Evolutionary conservation across 495 filamentous ascomycete species (phyloP), one percentile per base, ranked within the genome.

Genomic region (Aspergillus nanangensis): DNA sequence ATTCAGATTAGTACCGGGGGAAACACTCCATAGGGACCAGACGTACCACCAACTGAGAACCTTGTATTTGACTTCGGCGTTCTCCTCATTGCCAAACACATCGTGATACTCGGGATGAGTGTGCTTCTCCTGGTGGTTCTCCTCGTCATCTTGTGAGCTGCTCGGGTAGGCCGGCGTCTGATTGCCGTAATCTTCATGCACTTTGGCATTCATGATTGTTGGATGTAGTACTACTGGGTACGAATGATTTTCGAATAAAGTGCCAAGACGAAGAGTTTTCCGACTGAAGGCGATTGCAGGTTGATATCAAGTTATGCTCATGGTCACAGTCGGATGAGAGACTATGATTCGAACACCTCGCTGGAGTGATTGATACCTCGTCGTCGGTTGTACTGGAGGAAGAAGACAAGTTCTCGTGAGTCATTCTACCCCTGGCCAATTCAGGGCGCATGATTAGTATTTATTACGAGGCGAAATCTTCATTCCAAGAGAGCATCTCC

Each of bases 1-100:
- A 9, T 13, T 17, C 14, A 1, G 1, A 33, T 55, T 37, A 57
- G 36, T 44, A 21, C n/a, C n/a, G n/a, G n/a, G n/a, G n/a, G n/a
- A n/a, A 37, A 17, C 25, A 24, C 8, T 23, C 25, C 7, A 13
- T 3, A 1, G 22, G 8, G n/a, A 32, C 3, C 14, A 39, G 24
- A 57, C 60, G 37, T 59, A 66, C 69, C 70, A 74, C 69, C 70
- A 74, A 40, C 52, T 60, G 52, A 74, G 49, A 8, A 65, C 69
- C 51, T 66, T 70, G 47, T 74, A 72, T 50, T 70, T 69, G 43
- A 69, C 62, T 39, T 70, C 69, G 8, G 62, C 65, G 34, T 60
- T 61, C 38, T 65, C 61, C 49, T 72, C 69, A 38, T 72, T 59
- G 43, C 67, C 70, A 45, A 72, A 71, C 7, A 70, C 64, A 54